These are phyloP conservation scores for Citrullus colocynthis DNA, from an alignment of 306 rosid species.

Conservation along the genomic window DNA sequence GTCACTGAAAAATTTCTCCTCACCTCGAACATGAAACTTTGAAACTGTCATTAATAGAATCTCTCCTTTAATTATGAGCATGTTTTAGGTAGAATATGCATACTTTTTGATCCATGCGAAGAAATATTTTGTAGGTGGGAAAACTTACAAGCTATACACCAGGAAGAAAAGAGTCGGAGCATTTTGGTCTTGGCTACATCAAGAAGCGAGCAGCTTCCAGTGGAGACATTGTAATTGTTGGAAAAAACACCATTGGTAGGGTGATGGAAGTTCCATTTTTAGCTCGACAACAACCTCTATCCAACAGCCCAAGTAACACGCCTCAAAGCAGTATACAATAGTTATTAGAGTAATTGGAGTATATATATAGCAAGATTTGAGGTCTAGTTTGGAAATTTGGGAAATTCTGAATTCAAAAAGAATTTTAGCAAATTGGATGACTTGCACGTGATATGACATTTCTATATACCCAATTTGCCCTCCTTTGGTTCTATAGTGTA, in stretches of 20 bases:
- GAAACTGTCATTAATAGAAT: background rate
- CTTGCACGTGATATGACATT: no score
- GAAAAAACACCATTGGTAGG: constrained; percentile 47
- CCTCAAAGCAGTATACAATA: background rate
- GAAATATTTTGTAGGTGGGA: constrained; percentile 50
- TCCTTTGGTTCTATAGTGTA: no score
- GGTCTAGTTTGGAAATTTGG: no score
- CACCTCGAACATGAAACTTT: background rate
- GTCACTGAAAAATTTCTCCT: background rate
- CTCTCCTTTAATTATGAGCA: background rate
- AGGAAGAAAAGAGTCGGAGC: constrained; percentile 53
- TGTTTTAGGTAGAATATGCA: background rate
- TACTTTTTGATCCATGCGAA: background rate
- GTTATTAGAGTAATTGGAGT: background rate
- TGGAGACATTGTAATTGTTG: constrained; percentile 51
- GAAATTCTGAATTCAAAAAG: no score
- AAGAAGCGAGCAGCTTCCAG: constrained; percentile 59
- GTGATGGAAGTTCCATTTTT: constrained; percentile 69
- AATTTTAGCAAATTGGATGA: no score
- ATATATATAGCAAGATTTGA: no score
- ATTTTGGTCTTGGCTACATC: constrained; percentile 77
- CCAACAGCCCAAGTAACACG: background rate
- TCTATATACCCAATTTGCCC: no score
- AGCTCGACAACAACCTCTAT: constrained; percentile 38
- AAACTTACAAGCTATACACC: constrained; percentile 69